These are phyloP conservation scores for Chloranthus sessilifolius DNA, from an alignment of 164 flowering plant genomes.

Conservation along the genomic window DNA sequence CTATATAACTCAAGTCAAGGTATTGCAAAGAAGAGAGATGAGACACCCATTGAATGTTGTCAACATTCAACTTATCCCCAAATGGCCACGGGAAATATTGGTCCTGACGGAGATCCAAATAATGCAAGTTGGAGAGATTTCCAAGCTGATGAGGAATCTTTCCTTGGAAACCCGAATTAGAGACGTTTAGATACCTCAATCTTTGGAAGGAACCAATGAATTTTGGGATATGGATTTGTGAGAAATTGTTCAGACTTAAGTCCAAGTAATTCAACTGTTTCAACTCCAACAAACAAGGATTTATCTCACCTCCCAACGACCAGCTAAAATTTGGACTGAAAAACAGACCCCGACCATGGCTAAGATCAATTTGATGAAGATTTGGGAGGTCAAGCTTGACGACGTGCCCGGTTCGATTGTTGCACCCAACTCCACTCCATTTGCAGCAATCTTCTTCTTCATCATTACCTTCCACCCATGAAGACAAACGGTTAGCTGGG, in stretches of 20 bases:
- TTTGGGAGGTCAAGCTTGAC: no score
- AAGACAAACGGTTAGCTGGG: no score
- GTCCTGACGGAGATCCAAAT: not conserved
- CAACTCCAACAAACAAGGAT: slow-evolving; percentile 1
- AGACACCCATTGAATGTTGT: not conserved
- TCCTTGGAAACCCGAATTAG: not conserved
- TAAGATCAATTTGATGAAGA: no score
- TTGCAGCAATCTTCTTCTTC: no score
- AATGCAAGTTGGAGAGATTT: slow-evolving; percentile 4
- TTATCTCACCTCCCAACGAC: not conserved
- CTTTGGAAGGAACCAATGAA: slow-evolving; percentile 4
- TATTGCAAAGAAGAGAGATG: not conserved
- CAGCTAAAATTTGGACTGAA: no score
- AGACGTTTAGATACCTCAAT: slow-evolving; percentile 6
- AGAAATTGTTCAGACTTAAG: slow-evolving; percentile 1
- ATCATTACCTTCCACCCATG: no score
- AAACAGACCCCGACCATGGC: no score
- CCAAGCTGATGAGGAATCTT: slow-evolving; percentile 5
- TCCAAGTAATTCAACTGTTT: slow-evolving; percentile 8
- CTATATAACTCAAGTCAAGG: not conserved
- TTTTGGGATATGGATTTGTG: not conserved
- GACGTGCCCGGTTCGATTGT: no score
- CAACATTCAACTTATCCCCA: not conserved
- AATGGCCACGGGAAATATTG: not conserved
- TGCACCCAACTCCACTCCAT: no score